Evolutionary conservation across 768 basidiomycete species (phyloP).

Genomic region (Russula brevipes): DNA sequence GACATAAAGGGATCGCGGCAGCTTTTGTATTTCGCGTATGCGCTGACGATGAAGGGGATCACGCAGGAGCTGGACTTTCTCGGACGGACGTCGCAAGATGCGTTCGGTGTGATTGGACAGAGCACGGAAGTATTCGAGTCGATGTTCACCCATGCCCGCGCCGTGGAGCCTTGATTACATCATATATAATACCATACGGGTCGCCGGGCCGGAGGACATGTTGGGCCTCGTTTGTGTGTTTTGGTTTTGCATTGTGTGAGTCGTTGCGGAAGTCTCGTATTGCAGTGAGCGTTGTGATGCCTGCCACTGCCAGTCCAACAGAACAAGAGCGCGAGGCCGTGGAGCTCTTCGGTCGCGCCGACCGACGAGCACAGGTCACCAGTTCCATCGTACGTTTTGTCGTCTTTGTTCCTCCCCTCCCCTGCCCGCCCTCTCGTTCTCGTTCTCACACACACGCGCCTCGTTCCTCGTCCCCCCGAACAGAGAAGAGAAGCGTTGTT

Average conservation of each 20-base stretch:
- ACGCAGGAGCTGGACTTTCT: conserved; percentile 83
- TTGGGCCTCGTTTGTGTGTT: no score
- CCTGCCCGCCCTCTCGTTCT: not conserved
- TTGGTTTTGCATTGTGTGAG: no score
- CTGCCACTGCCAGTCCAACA: conserved; percentile 18
- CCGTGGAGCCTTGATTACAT: conserved; percentile 4
- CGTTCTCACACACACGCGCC: not conserved
- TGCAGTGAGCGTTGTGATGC: not conserved
- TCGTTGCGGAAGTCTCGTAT: no score
- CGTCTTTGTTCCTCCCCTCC: not conserved
- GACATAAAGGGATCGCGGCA: conserved; percentile 79
- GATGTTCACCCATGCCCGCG: conserved; percentile 44
- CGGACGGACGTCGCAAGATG: conserved; percentile 75
- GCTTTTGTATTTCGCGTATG: conserved; percentile 91
- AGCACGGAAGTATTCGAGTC: conserved; percentile 76
- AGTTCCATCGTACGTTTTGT: conserved; percentile 36
- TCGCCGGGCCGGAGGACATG: not conserved
- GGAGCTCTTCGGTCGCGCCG: conserved; percentile 43
- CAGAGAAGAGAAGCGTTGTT: conserved; percentile 51
- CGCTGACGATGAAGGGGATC: conserved; percentile 89
- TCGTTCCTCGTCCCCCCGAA: not conserved
- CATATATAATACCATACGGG: not conserved
- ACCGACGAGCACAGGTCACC: conserved; percentile 36
- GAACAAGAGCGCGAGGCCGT: conserved; percentile 38
- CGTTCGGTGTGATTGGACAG: conserved; percentile 91